Percentiles rank a stretch among this genome's conserved stretches.
These are phyloP conservation scores for Colletotrichum incanum DNA, from an alignment of 2,329 filamentous ascomycete species.

Conservation along the genomic window DNA sequence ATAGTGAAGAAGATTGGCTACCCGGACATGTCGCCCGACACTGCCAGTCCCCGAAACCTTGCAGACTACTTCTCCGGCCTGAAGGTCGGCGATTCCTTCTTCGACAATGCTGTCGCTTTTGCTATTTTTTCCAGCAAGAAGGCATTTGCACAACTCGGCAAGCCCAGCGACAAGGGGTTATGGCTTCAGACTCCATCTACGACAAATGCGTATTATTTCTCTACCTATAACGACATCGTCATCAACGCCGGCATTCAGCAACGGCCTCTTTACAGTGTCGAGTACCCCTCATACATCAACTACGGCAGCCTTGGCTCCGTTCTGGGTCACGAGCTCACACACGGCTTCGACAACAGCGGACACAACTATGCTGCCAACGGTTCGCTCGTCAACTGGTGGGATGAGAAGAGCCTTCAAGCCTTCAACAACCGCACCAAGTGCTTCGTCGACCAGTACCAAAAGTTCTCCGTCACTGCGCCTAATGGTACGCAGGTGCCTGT, in stretches of 20 bases:
- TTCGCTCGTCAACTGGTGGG: slow-evolving; percentile 78
- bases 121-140: slow-evolving; percentile 62
- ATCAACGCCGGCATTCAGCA: slow-evolving; percentile 81
- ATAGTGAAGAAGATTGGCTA: slow-evolving; percentile 80
- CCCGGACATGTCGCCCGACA: slow-evolving; percentile 73
- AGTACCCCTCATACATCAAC: slow-evolving; percentile 74
- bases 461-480: slow-evolving; percentile 71
- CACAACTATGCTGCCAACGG: slow-evolving; percentile 76
- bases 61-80: slow-evolving; percentile 70
- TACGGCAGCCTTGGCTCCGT: slow-evolving; percentile 79
- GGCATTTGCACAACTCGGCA: slow-evolving; percentile 71
- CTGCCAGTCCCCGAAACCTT: slow-evolving; percentile 70
- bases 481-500: slow-evolving; percentile 72
- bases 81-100: slow-evolving; percentile 68
- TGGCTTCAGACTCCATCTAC: slow-evolving; percentile 74
- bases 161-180: slow-evolving; percentile 71
- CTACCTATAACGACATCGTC: slow-evolving; percentile 76
- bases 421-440: slow-evolving; percentile 75
- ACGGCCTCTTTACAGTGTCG: slow-evolving; percentile 72
- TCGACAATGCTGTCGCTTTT: slow-evolving; percentile 70
- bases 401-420: slow-evolving; percentile 68
- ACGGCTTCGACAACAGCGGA: slow-evolving; percentile 78
- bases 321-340: slow-evolving; percentile 78
- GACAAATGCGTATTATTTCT: slow-evolving; percentile 77
- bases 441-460: slow-evolving; percentile 76